Percentiles rank a stretch among this genome's conserved stretches.
Conservation (phyloP, 2,329 filamentous ascomycete species). For the Truncatella angustata region DNA sequence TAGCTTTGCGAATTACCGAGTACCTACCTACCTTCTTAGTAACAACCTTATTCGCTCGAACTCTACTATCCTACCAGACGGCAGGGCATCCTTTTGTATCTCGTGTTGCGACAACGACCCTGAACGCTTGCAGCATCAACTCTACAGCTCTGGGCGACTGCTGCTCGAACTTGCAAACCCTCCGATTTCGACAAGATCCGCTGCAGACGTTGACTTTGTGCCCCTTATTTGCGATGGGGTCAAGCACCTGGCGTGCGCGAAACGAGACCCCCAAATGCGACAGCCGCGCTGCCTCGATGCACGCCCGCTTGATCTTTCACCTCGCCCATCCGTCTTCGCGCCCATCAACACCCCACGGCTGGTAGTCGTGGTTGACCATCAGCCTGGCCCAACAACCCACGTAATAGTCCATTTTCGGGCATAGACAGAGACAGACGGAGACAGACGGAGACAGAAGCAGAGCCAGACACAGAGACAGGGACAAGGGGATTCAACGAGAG, state of each 20-base stretch:
- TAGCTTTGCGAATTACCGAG: too few relatives aligned
- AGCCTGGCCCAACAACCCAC: background rate
- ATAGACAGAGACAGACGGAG: too few relatives aligned
- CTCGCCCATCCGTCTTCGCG: background rate
- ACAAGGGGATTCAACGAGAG: conserved; percentile 7
- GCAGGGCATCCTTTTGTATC: too few relatives aligned
- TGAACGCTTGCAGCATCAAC: too few relatives aligned
- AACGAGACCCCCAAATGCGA: conserved; percentile 5
- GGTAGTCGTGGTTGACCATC: background rate
- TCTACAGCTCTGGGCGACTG: too few relatives aligned
- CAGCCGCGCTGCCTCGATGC: conserved; percentile 8
- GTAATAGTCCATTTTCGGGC: background rate
- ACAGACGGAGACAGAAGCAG: too few relatives aligned
- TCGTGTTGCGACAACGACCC: background rate
- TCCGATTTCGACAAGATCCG: too few relatives aligned
- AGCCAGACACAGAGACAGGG: background rate
- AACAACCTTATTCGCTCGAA: too few relatives aligned
- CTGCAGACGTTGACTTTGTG: background rate
- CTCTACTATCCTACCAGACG: too few relatives aligned
- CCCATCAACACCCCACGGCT: background rate
- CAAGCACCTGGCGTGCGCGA: conserved; percentile 17
- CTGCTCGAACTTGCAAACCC: too few relatives aligned
- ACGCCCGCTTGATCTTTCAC: conserved; percentile 8
- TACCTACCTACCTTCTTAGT: too few relatives aligned
- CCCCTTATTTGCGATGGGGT: conserved; percentile 33